Evolutionary conservation across 2,329 filamentous ascomycete genomes (phyloP).

Genomic region (Sporothrix mexicana): DNA sequence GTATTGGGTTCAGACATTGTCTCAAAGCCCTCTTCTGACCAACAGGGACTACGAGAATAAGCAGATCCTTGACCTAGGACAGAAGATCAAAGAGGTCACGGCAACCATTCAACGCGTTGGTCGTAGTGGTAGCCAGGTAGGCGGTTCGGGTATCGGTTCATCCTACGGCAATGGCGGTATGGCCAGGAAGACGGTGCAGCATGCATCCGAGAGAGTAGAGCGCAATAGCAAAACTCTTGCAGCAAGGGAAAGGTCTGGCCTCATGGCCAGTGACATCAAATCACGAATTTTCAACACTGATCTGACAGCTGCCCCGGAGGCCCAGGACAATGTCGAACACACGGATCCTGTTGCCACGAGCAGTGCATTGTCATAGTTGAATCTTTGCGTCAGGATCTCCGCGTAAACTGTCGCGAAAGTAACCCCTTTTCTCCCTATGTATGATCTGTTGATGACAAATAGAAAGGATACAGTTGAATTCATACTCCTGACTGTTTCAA

Average conservation of each 20-base stretch:
- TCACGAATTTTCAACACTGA: constrained; percentile 59
- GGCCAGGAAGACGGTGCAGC: constrained; percentile 48
- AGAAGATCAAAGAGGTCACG: constrained; percentile 75
- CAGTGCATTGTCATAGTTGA: background rate
- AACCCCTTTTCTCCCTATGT: background rate
- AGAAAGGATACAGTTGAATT: background rate
- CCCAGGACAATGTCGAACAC: background rate
- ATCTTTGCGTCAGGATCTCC: no score
- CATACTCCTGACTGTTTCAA: no score
- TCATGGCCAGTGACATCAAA: constrained; percentile 68
- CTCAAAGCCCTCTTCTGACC: constrained; percentile 85
- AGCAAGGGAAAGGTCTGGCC: constrained; percentile 65
- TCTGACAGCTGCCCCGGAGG: background rate
- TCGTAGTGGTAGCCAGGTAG: constrained; percentile 40
- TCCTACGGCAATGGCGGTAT: constrained; percentile 39
- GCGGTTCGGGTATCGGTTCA: constrained; percentile 42
- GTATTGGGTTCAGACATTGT: constrained; percentile 97
- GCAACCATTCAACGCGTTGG: constrained; percentile 45
- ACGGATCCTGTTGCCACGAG: background rate
- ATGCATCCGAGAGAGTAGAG: constrained; percentile 64
- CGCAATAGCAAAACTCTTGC: constrained; percentile 66
- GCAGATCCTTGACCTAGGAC: constrained; percentile 85
- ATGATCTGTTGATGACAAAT: background rate
- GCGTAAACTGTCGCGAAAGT: no score
- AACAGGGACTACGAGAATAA: constrained; percentile 93